These are phyloP conservation scores for Strobilomyces dryophilus DNA, from an alignment of 768 basidiomycete species.

Conservation along the genomic window DNA sequence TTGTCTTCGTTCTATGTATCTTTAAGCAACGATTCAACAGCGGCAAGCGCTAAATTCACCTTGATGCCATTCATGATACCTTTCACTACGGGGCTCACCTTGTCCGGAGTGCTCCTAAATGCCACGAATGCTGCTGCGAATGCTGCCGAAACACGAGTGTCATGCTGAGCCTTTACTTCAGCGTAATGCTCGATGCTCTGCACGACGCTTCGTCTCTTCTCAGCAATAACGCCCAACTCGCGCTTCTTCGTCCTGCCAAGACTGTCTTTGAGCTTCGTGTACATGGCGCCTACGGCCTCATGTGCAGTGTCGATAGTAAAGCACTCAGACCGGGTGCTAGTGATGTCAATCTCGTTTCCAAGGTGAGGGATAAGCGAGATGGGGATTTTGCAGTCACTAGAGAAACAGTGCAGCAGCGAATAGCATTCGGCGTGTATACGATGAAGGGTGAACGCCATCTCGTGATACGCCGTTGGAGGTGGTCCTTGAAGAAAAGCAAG, in stretches of 20 bases:
- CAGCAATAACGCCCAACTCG: conserved; percentile 67
- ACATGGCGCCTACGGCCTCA: conserved; percentile 64
- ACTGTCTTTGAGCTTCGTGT: conserved; percentile 67
- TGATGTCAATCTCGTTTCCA: conserved; percentile 72
- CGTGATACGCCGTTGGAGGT: conserved; percentile 80
- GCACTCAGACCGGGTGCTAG: conserved; percentile 54
- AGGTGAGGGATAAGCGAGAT: conserved; percentile 74
- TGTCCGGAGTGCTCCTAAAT: conserved; percentile 80
- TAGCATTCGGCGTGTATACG: conserved; percentile 80
- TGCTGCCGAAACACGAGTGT: conserved; percentile 82
- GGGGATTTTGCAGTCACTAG: conserved; percentile 82
- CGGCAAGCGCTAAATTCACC: conserved; percentile 41
- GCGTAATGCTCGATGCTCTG: conserved; percentile 74
- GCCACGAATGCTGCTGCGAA: conserved; percentile 91
- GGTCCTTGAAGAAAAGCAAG: conserved; percentile 70
- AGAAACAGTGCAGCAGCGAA: conserved; percentile 77
- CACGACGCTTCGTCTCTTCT: conserved; percentile 67
- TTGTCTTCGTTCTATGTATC: conserved; percentile 79
- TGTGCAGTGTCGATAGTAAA: conserved; percentile 82
- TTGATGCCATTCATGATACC: conserved; percentile 98
- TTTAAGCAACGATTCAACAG: conserved; percentile 3
- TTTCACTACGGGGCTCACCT: conserved; percentile 94
- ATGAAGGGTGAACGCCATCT: conserved; percentile 78
- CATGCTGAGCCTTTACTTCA: conserved; percentile 80
- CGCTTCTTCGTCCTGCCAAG: conserved; percentile 77